phyloP scores from a whole-genome alignment of 495 filamentous ascomycete genomes.

The Penicillium turbatum region DNA sequence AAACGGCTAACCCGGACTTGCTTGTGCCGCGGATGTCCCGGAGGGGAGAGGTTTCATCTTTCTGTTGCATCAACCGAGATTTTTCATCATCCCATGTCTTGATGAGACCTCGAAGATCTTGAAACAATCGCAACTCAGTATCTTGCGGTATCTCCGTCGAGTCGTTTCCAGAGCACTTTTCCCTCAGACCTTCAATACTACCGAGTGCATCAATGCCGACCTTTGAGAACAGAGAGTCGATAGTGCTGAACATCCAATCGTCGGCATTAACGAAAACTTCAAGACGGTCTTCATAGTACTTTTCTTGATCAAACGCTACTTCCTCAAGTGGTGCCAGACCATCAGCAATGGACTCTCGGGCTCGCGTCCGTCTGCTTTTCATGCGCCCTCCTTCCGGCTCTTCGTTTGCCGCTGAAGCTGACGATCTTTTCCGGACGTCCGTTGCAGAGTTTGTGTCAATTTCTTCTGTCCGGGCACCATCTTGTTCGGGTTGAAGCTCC shows the following conservation, averaged over 20 bases:
- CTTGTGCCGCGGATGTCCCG: slow-evolving; percentile 42
- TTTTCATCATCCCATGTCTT: slow-evolving; percentile 57
- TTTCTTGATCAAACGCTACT: slow-evolving; percentile 57
- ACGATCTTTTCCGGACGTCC: slow-evolving; percentile 46
- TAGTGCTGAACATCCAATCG: slow-evolving; percentile 67
- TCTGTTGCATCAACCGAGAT: slow-evolving; percentile 51
- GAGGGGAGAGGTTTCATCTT: slow-evolving; percentile 49
- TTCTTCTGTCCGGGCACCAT: slow-evolving; percentile 26
- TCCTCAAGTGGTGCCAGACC: slow-evolving; percentile 46
- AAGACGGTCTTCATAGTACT: slow-evolving; percentile 66
- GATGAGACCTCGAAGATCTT: slow-evolving; percentile 53
- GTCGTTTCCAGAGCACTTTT: slow-evolving; percentile 18
- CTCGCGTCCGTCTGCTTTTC: slow-evolving; percentile 78
- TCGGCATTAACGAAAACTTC: slow-evolving; percentile 66
- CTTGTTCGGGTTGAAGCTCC: slow-evolving; percentile 19
- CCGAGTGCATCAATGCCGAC: slow-evolving; percentile 55
- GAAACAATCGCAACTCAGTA: slow-evolving; percentile 32
- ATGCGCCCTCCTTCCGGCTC: slow-evolving; percentile 59
- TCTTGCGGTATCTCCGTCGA: slow-evolving; percentile 16
- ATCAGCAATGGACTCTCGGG: slow-evolving; percentile 67
- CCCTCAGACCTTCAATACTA: slow-evolving; percentile 38
- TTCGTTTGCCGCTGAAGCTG: slow-evolving; percentile 45
- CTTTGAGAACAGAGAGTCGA: slow-evolving; percentile 61
- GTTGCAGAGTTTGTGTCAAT: slow-evolving; percentile 29
- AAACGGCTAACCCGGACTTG: slow-evolving; percentile 63